Evolutionary conservation across 208 protist species (phyloP), one percentile per base, ranked within the genome.

Genomic region (Acanthamoeba royreba): DNA sequence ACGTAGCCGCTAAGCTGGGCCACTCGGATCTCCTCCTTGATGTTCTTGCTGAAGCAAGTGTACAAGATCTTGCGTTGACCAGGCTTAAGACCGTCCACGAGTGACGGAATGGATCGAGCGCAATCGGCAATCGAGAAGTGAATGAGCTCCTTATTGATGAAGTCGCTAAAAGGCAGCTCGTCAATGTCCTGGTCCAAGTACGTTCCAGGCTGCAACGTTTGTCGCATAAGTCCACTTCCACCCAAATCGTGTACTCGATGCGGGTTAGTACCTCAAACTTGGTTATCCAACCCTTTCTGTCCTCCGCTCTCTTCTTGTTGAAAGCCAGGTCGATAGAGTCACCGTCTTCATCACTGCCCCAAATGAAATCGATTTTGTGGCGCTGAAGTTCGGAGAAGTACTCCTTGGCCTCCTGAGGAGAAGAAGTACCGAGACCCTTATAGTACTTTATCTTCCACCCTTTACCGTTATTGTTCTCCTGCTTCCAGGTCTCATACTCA

Each of bases 391-490:
- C 98, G 47, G 98, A 97, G 95, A 99, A 99, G 96, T 99, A 99
- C 94, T 99, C 98, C 91, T 99, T 99, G 42, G 99, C 99, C 96
- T 99, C 99, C 66, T 97, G 95, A 13, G 97, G 92, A 5, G 97
- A 98, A 35, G 96, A 99, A 40, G 99, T 99, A 96, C 99, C 99
- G 81, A 99, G 98, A 98, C 99, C 99, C 95, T 96, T 96, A 95
- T 99, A 99, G 97, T 99, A 99, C 94, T 99, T 99, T 92, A 99
- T 98, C 19, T 98, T 97, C 97, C 99, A 99, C 43, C 98, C 98
- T 69, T 97, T 97, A 25, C 53, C 87, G 47, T 98, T 94, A 87
- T 86, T 93, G 72, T 97, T 97, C 25, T 96, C 58, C 42, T 96
- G 40, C 81, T 93, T 95, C 96, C 96, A 97, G n/a, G 96, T 94